These are phyloP conservation scores for Ophioceras dolichostomum DNA, from an alignment of 2,329 filamentous ascomycete genomes.

Conservation along the genomic window DNA sequence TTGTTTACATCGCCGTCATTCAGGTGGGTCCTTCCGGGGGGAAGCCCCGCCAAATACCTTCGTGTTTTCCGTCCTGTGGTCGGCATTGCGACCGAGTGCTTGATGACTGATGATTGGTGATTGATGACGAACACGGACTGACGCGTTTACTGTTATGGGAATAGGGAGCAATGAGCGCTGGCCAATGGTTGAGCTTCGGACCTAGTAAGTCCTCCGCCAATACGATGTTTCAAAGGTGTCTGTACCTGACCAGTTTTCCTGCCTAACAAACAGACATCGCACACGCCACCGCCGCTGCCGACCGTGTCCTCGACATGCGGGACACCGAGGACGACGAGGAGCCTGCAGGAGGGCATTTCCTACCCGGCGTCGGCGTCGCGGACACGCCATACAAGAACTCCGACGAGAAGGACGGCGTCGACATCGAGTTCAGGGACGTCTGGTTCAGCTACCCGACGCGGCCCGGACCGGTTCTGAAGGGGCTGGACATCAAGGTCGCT, in stretches of 20 bases:
- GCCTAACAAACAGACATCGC: conserved; percentile 14
- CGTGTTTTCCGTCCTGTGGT: too few relatives aligned
- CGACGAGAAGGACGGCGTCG: conserved; percentile 26
- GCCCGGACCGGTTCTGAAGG: conserved; percentile 26
- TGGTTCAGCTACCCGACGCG: conserved; percentile 45
- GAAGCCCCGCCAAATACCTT: too few relatives aligned
- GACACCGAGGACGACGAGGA: conserved; percentile 13
- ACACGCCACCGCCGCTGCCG: conserved; percentile 41
- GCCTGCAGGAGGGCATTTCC: background rate
- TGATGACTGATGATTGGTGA: too few relatives aligned
- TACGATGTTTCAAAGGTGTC: background rate
- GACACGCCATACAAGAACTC: conserved; percentile 14
- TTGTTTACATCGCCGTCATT: conserved; percentile 21
- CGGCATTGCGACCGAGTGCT: too few relatives aligned
- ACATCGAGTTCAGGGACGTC: conserved; percentile 38
- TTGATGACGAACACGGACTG: too few relatives aligned
- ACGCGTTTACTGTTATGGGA: too few relatives aligned
- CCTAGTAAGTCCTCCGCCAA: conserved; percentile 12
- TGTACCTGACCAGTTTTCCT: background rate
- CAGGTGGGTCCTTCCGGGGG: conserved; percentile 14
- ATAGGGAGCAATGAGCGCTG: conserved; percentile 17
- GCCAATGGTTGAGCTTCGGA: conserved; percentile 18
- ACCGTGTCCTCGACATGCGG: conserved; percentile 40
- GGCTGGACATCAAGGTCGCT: background rate
- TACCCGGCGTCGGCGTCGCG: conserved; percentile 9